Evolutionary conservation across 306 rosid genomes (phyloP), one percentile per base, ranked within the genome.

Genomic region (Trichosanthes cucumerina): DNA sequence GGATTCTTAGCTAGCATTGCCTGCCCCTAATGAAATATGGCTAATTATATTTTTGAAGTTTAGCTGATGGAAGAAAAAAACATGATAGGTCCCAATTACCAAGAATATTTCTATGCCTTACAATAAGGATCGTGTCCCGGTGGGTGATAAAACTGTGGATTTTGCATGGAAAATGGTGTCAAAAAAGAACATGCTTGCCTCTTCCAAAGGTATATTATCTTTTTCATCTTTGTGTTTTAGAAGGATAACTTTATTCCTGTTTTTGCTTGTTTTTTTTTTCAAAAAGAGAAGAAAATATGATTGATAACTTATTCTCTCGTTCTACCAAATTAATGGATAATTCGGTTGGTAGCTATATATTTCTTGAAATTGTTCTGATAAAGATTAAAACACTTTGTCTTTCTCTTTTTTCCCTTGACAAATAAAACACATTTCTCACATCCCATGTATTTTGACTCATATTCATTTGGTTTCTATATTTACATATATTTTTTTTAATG

Each of bases 181-280:
- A n/a, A 79, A 78, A 26, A 44, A 24, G 44, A 78, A 79, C 38
- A 2, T 50, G 44, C 24, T 34, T 38, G 58, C 79, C 70, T 59
- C 84, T 44, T 85, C 96, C 23, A 74, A 84, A 81, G 96, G 97
- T 91, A 83, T 52, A n/a, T 57, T 63, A 47, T 62, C 71, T 58
- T 52, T 33, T 49, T 54, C 49, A 62, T 62, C 62, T 21, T 21
- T 19, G 1, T n/a, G 21, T 9, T 5, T 28, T 50, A 15, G 56
- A 50, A 26, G 9, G 66, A 34, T 26, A 12, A 18, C 0, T 62
- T 26, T 33, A 64, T 33, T 34, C 24, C 14, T 60, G 39, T 6
- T 28, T 60, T 15, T 49, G 3, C n/a, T 12, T 15, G 19, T 4
- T 49, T 49, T 49, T 47, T 47, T 43, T 8, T 28, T 28, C 1